These are phyloP conservation scores for Trichoderma virens DNA, from an alignment of 495 filamentous ascomycete genomes.

Conservation along the genomic window DNA sequence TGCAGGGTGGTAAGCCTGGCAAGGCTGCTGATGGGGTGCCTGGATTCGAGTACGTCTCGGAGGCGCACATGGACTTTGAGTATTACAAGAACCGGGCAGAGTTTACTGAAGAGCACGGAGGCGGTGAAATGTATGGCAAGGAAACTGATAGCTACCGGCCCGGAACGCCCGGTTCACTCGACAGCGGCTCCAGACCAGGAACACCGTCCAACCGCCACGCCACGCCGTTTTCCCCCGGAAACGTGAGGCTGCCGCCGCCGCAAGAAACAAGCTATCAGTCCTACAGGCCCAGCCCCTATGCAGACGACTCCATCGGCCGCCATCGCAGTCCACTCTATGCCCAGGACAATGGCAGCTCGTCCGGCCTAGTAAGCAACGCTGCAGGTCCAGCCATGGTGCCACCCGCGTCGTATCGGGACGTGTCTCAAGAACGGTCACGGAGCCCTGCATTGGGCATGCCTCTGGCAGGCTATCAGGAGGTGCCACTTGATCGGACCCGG, in stretches of 20 bases:
- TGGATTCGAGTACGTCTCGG: slow-evolving; percentile 83
- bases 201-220: slow-evolving; percentile 29
- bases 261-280: not conserved
- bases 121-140: slow-evolving; percentile 63
- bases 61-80: slow-evolving; percentile 84
- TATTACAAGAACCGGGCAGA: slow-evolving; percentile 85
- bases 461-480: not conserved
- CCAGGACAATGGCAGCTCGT: slow-evolving; percentile 36
- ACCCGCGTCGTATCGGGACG: slow-evolving; percentile 10
- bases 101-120: slow-evolving; percentile 81
- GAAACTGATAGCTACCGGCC: slow-evolving; percentile 60
- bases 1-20: slow-evolving; percentile 69
- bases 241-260: slow-evolving; percentile 12
- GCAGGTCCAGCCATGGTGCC: slow-evolving; percentile 31
- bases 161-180: slow-evolving; percentile 54
- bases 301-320: not conserved
- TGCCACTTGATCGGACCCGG: slow-evolving; percentile 25
- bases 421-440: not conserved
- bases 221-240: slow-evolving; percentile 18
- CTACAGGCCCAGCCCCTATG: not conserved
- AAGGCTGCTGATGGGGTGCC: slow-evolving; percentile 45
- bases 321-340: slow-evolving; percentile 31
- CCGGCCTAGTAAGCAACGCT: slow-evolving; percentile 35
- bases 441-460: slow-evolving; percentile 12
- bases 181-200: slow-evolving; percentile 33